Evolutionary conservation across 495 filamentous ascomycete species (phyloP).

Genomic region (Acidiella bohemica): DNA sequence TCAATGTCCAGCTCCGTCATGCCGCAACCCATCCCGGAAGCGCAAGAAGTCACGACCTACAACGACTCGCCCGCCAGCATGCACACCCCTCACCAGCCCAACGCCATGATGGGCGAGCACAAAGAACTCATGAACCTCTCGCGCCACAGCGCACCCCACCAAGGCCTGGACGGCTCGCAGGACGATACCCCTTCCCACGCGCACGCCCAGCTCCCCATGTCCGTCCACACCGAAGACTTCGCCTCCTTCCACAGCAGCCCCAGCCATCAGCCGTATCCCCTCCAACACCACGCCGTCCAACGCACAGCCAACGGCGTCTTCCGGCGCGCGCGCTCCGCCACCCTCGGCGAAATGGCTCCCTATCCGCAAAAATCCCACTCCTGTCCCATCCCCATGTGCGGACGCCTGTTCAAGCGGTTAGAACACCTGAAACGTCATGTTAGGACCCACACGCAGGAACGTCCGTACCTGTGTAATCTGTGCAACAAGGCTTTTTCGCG

Average conservation of each 20-base stretch:
- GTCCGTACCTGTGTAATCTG: slow-evolving; percentile 90
- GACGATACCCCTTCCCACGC: slow-evolving; percentile 62
- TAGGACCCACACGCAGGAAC: slow-evolving; percentile 96
- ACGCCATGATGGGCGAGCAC: slow-evolving; percentile 44
- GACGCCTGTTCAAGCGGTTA: slow-evolving; percentile 93
- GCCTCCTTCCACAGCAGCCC: slow-evolving; percentile 46
- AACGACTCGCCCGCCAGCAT: slow-evolving; percentile 57
- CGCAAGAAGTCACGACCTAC: slow-evolving; percentile 43
- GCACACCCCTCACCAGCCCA: slow-evolving; percentile 29
- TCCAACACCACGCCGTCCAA: slow-evolving; percentile 48
- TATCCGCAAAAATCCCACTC: slow-evolving; percentile 97
- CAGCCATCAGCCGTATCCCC: slow-evolving; percentile 24
- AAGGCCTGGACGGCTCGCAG: slow-evolving; percentile 46
- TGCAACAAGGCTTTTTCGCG: slow-evolving; percentile 98
- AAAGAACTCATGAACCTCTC: slow-evolving; percentile 75
- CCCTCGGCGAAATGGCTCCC: slow-evolving; percentile 88
- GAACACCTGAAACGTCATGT: slow-evolving; percentile 99
- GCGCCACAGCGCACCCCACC: slow-evolving; percentile 73
- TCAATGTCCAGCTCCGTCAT: slow-evolving; percentile 84
- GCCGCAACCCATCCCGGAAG: slow-evolving; percentile 52
- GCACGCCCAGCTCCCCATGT: not conserved
- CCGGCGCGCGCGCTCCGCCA: slow-evolving; percentile 84
- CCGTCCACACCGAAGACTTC: slow-evolving; percentile 50
- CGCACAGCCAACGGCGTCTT: slow-evolving; percentile 55
- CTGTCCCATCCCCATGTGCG: slow-evolving; percentile 96